Conservation (phyloP, 441 rosid genomes). For the Populus hybrid region DNA sequence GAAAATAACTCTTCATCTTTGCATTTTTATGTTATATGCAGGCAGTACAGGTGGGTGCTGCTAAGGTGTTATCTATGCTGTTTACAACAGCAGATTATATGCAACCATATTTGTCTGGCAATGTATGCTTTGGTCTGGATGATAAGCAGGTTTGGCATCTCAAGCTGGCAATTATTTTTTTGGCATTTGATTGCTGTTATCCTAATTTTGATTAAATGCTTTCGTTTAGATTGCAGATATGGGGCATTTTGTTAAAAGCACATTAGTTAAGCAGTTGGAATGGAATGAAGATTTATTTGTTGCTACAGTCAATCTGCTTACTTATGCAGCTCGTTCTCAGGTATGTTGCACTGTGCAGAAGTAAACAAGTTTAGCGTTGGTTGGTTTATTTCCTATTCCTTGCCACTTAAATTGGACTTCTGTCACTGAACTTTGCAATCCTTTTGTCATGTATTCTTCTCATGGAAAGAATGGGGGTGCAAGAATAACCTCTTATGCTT, state of each 20-base stretch:
- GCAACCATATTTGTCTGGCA: slow-evolving; percentile 49
- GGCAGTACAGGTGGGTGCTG: slow-evolving; percentile 78
- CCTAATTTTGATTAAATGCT: slow-evolving; percentile 26
- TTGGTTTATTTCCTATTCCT: neutral
- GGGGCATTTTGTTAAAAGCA: slow-evolving; percentile 41
- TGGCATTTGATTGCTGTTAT: slow-evolving; percentile 5
- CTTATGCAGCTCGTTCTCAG: slow-evolving; percentile 81
- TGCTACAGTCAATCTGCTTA: slow-evolving; percentile 59
- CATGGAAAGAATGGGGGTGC: neutral
- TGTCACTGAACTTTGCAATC: neutral
- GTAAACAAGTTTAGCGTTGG: neutral
- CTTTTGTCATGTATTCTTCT: neutral
- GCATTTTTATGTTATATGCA: slow-evolving; percentile 27
- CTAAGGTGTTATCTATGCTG: slow-evolving; percentile 59
- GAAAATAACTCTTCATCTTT: neutral
- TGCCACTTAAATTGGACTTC: neutral
- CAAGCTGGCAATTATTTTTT: slow-evolving; percentile 15
- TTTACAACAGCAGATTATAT: slow-evolving; percentile 52
- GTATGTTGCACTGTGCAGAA: slow-evolving; percentile 31
- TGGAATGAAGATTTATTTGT: slow-evolving; percentile 63
- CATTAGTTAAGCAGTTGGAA: slow-evolving; percentile 42
- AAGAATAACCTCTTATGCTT: neutral
- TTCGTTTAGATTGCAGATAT: slow-evolving; percentile 62
- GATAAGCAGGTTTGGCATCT: slow-evolving; percentile 61
- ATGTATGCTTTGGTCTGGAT: slow-evolving; percentile 63